Conservation (phyloP, 108 stramenopile genomes). For the Nitzschia sp. region DNA sequence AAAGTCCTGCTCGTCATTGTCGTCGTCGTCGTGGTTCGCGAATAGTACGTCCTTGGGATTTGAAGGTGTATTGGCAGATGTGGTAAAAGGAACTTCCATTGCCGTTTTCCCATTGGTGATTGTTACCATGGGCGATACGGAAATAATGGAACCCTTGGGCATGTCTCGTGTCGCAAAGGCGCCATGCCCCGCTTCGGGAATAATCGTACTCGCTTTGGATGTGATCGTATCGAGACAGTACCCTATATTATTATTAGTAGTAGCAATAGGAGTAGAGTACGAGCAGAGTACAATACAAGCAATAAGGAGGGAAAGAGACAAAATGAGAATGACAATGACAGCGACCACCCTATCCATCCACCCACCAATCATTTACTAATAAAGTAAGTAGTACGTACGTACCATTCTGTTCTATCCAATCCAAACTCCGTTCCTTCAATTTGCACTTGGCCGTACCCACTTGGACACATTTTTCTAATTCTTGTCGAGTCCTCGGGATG, state of each 20-base stretch:
- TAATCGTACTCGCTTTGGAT: slow-evolving; percentile 39
- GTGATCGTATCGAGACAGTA: slow-evolving; percentile 11
- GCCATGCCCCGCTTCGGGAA: slow-evolving; percentile 58
- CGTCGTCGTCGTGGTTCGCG: slow-evolving; percentile 14
- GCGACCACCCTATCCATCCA: not conserved
- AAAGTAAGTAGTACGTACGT: too few relatives aligned
- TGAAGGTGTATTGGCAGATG: not conserved
- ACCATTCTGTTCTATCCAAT: slow-evolving; percentile 4
- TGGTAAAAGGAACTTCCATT: slow-evolving; percentile 19
- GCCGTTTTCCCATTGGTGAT: slow-evolving; percentile 31
- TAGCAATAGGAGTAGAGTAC: too few relatives aligned
- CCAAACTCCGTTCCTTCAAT: not conserved
- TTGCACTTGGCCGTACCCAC: not conserved
- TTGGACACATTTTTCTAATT: not conserved
- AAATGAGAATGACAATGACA: not conserved
- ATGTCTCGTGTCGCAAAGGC: slow-evolving; percentile 55
- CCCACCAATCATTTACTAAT: not conserved
- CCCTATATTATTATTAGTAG: too few relatives aligned
- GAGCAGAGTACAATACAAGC: too few relatives aligned
- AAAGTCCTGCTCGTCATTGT: slow-evolving; percentile 8
- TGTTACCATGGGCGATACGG: slow-evolving; percentile 30
- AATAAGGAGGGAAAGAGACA: too few relatives aligned
- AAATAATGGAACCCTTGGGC: slow-evolving; percentile 27
- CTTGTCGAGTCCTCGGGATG: not conserved
- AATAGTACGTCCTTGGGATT: not conserved